Conservation (phyloP, 2,329 filamentous ascomycete genomes). For the Phialemoniopsis sp. region DNA sequence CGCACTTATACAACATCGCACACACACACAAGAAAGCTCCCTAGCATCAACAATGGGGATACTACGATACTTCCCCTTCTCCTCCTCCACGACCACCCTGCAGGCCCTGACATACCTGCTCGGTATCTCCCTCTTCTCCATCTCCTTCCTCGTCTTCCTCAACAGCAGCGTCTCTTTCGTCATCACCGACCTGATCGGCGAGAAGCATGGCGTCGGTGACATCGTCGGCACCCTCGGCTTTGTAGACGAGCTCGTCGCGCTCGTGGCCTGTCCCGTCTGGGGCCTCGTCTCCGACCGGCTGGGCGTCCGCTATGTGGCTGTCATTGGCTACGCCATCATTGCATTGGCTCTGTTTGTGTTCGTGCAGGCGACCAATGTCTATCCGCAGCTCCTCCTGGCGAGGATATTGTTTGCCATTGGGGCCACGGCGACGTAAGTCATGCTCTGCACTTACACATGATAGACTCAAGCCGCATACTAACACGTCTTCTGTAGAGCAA, state of each 20-base stretch:
- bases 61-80: constrained; percentile 52
- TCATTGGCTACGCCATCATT: constrained; percentile 78
- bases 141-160: constrained; percentile 85
- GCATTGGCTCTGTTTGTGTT: constrained; percentile 73
- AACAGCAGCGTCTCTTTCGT: constrained; percentile 83
- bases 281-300: constrained; percentile 73
- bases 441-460: too few species aligned
- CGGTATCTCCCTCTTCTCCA: constrained; percentile 80
- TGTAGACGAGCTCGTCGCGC: constrained; percentile 75
- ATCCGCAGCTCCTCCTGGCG: constrained; percentile 81
- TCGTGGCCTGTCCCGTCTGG: constrained; percentile 78
- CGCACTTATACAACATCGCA: neutral
- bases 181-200: constrained; percentile 75
- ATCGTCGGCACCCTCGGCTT: constrained; percentile 83
- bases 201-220: constrained; percentile 69
- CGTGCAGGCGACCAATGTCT: constrained; percentile 82
- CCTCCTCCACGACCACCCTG: constrained; percentile 51
- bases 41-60: constrained; percentile 20
- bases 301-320: constrained; percentile 68
- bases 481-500: constrained; percentile 46
- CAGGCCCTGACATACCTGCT: constrained; percentile 74
- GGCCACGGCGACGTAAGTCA: constrained; percentile 73
- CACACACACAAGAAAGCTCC: too few species aligned
- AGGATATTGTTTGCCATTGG: constrained; percentile 86
- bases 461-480: neutral